Base-by-base conservation (phyloP, 2,329 filamentous ascomycete genomes). In the Sarocladium brachiariae region DNA sequence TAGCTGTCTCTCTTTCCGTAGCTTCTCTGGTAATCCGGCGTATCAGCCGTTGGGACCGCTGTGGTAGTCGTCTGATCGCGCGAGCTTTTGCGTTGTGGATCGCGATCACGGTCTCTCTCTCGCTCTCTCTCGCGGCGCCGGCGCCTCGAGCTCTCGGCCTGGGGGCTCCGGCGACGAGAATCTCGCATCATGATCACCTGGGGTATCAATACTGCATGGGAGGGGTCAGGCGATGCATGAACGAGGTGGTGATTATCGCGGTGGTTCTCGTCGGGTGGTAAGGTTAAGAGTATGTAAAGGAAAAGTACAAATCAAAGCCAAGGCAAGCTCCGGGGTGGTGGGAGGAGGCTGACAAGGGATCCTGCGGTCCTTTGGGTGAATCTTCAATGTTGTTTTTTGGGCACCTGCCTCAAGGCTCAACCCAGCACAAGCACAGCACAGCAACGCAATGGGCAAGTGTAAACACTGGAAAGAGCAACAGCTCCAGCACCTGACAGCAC, bases 81-180 rank as follows among this genome's bases (percentile, higher is more conserved):
- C 50, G 62, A 58, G 52, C 59, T 61, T 58, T 62, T 61, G 58
- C 54, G 24, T 13, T 47, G 19, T 13, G 25, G 43, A 30, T 49
- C 33, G 46, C 46, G 46, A 21, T 49, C 46, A 49, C 46, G 43
- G 16, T 47, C 43, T 47, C 43, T 4, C 16, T 47, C 41, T 46
- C 41, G 21, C 23, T 46, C 43, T 47, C 62, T 54, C 61, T 43
- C 39, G 23, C 39, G 60, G 58, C 61, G 63, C 69, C 75, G 74
- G 63, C 76, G 74, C 63, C 74, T 70, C 62, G 71, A 72, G 69
- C 72, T 72, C 59, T 79, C 77, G 14, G 46, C 46, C 46, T 49
- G 46, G 51, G 74, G 75, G 67, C 76, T 80, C 69, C 76, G 73
- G 61, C 73, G 74, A 64, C 76, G 75, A 66, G 71, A 68, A 61